Conservation (phyloP, 2,329 filamentous ascomycete species). For the Claviceps sp. region DNA sequence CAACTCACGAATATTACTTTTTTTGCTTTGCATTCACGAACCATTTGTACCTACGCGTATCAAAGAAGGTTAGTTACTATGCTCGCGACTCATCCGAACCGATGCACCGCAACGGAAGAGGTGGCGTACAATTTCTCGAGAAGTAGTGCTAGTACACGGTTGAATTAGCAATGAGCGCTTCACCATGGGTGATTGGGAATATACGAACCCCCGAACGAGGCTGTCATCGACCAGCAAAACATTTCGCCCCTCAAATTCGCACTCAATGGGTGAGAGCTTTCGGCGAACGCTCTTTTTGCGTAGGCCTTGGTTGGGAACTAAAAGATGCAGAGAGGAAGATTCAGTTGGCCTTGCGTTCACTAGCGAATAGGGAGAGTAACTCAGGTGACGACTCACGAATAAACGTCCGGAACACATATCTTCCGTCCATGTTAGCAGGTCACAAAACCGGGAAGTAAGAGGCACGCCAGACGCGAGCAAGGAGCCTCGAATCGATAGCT, state of each 20-base stretch:
- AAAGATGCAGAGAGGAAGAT: neutral
- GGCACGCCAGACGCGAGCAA: neutral
- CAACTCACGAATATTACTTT: slow-evolving; percentile 77
- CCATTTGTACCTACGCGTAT: slow-evolving; percentile 43
- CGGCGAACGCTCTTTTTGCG: slow-evolving; percentile 74
- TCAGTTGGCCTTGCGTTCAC: neutral
- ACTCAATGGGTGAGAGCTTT: slow-evolving; percentile 77
- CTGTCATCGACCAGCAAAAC: slow-evolving; percentile 82
- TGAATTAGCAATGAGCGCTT: neutral
- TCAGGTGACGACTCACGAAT: slow-evolving; percentile 6
- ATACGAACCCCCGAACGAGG: slow-evolving; percentile 51
- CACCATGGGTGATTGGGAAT: neutral
- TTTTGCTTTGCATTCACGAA: slow-evolving; percentile 66
- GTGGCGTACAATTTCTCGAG: slow-evolving; percentile 12
- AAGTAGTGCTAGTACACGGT: slow-evolving; percentile 4
- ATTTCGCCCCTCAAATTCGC: slow-evolving; percentile 69
- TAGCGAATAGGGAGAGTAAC: neutral
- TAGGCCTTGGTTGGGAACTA: slow-evolving; percentile 21
- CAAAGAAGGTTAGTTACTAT: neutral
- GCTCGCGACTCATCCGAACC: neutral
- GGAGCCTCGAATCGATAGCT: neutral
- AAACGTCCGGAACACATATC: slow-evolving; percentile 5
- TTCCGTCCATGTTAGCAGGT: neutral
- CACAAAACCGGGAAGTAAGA: neutral
- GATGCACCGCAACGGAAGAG: no score